Conservation (phyloP, 176 grass and related monocot species). For the Oryza glumipatula region DNA sequence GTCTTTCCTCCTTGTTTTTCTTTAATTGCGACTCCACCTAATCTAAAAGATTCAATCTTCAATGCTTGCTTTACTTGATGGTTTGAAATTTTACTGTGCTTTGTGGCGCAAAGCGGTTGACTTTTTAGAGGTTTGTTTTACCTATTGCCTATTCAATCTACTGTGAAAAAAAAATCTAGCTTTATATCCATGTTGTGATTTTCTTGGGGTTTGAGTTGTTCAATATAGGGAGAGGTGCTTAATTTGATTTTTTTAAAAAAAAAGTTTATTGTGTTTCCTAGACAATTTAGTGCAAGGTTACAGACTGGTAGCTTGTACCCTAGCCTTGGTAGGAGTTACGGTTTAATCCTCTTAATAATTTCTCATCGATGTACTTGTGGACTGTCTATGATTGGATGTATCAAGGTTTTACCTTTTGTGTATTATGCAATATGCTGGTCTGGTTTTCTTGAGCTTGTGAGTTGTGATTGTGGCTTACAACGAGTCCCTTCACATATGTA, state of each 20-base stretch:
- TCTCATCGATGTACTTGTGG: not conserved
- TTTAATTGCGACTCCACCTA: not conserved
- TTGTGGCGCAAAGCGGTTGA: not conserved
- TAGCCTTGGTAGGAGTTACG: conserved; percentile 12
- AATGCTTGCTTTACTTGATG: not conserved
- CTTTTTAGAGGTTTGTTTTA: not conserved
- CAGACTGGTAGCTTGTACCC: not conserved
- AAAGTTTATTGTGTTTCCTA: not conserved
- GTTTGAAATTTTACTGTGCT: not conserved
- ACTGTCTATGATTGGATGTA: not conserved
- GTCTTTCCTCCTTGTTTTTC: not conserved
- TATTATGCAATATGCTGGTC: not conserved
- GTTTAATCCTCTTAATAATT: not conserved
- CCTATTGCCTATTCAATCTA: not conserved
- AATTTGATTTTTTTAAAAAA: not conserved
- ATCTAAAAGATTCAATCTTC: not conserved
- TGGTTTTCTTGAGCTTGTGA: not conserved
- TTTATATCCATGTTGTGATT: no score
- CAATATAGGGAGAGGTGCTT: not conserved
- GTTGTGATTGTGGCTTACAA: not conserved
- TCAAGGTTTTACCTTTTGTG: not conserved
- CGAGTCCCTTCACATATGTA: no score
- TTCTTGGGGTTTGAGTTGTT: not conserved
- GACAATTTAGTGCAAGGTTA: not conserved
- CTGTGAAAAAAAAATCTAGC: not conserved